These are phyloP conservation scores for Phytophthora cryptogea DNA, from an alignment of 352 stramenopile species.

Conservation along the genomic window DNA sequence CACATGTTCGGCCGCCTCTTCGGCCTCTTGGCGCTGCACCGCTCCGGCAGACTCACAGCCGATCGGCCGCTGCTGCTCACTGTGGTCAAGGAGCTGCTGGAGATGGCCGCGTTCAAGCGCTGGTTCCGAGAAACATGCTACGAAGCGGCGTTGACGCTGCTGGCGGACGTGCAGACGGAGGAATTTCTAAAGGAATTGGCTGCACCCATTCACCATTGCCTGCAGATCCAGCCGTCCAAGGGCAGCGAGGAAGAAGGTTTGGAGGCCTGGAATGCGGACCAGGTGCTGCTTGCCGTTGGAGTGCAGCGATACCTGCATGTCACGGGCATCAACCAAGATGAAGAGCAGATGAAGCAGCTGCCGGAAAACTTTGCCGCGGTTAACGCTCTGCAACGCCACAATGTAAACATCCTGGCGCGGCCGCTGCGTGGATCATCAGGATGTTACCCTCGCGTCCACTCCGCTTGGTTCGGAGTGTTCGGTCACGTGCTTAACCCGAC, in stretches of 20 bases:
- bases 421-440: constrained; percentile 69
- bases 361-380: constrained; percentile 46
- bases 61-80: constrained; percentile 44
- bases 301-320: constrained; percentile 70
- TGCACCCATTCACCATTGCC: constrained; percentile 20
- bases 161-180: constrained; percentile 51
- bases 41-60: constrained; percentile 63
- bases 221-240: constrained; percentile 42
- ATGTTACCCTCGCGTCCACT: constrained; percentile 82
- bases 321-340: constrained; percentile 40
- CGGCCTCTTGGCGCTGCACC: constrained; percentile 81
- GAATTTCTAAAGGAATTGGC: constrained; percentile 52
- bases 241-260: constrained; percentile 40
- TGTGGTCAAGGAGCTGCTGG: constrained; percentile 79
- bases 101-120: constrained; percentile 87
- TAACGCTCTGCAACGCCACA: constrained; percentile 59
- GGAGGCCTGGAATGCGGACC: constrained; percentile 69
- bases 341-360: constrained; percentile 36
- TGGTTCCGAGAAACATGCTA: constrained; percentile 85
- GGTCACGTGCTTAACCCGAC: constrained; percentile 66
- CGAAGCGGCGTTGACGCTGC: constrained; percentile 64
- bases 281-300: constrained; percentile 76
- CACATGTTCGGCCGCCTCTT: constrained; percentile 92
- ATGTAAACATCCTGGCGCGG: constrained; percentile 62
- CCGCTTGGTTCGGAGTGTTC: constrained; percentile 78